Evolutionary conservation across 2,329 filamentous ascomycete species (phyloP).

Genomic region (Cercospora zeina): DNA sequence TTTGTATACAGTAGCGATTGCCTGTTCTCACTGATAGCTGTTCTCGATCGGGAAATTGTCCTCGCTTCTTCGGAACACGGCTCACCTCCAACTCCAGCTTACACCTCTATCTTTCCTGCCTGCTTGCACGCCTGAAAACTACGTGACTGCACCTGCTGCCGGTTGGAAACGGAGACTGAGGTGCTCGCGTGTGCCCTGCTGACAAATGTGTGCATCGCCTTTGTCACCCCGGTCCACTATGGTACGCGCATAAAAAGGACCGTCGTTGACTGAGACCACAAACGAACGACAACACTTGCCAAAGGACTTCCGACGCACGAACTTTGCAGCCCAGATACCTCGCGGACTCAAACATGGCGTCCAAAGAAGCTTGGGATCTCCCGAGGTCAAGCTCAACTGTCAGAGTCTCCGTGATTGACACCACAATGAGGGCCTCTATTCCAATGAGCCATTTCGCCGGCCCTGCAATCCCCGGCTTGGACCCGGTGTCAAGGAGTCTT

Average conservation of each 20-base stretch:
- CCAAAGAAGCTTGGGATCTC: neutral
- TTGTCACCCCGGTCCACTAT: neutral
- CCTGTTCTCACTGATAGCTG: neutral
- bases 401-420: constrained; percentile 12
- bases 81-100: too few species aligned
- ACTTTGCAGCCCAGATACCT: neutral
- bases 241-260: neutral
- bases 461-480: constrained; percentile 1
- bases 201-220: constrained; percentile 4
- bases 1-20: neutral
- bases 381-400: constrained; percentile 12
- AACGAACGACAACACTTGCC: neutral
- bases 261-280: neutral
- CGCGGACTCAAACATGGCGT: neutral
- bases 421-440: constrained; percentile 4
- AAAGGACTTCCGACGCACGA: neutral
- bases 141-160: too few species aligned
- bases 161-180: too few species aligned
- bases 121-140: too few species aligned
- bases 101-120: too few species aligned
- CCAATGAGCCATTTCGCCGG: constrained; percentile 6
- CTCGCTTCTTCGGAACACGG: neutral
- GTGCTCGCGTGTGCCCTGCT: neutral
- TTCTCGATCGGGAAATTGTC: neutral
- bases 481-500: constrained; percentile 43